Conservation (phyloP, 352 stramenopile species). For the Globisporangium nunn region DNA sequence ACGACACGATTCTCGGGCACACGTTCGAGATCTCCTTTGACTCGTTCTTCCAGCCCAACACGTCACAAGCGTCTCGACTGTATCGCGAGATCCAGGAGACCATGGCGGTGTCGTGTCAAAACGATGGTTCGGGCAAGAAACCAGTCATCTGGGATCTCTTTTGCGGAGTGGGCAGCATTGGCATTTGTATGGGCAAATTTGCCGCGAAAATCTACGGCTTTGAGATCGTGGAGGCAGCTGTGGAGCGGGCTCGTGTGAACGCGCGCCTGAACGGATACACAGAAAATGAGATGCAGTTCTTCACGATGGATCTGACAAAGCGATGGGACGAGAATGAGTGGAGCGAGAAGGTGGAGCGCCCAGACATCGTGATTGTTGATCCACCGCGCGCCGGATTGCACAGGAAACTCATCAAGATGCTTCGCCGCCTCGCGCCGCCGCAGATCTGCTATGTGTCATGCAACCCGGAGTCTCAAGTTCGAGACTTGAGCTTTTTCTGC, state of each 20-base stretch:
- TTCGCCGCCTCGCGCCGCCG: slow-evolving; percentile 30
- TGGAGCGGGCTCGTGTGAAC: slow-evolving; percentile 47
- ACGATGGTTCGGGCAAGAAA: slow-evolving; percentile 13
- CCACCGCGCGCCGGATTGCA: slow-evolving; percentile 62
- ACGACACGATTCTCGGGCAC: slow-evolving; percentile 57
- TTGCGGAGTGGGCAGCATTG: slow-evolving; percentile 73
- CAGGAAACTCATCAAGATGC: slow-evolving; percentile 53
- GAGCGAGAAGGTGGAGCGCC: slow-evolving; percentile 17
- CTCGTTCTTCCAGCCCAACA: slow-evolving; percentile 81
- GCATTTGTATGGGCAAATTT: slow-evolving; percentile 55
- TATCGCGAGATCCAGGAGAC: slow-evolving; percentile 48
- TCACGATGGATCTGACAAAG: slow-evolving; percentile 50
- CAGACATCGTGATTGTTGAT: slow-evolving; percentile 71
- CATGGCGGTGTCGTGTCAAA: slow-evolving; percentile 15
- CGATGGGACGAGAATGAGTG: slow-evolving; percentile 37
- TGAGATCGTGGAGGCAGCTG: slow-evolving; percentile 53
- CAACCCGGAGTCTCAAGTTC: slow-evolving; percentile 57
- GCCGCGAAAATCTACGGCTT: slow-evolving; percentile 52
- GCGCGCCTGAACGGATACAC: slow-evolving; percentile 52
- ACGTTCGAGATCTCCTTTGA: slow-evolving; percentile 61
- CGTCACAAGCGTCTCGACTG: slow-evolving; percentile 38
- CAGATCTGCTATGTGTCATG: slow-evolving; percentile 79
- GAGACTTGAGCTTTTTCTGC: slow-evolving; percentile 46
- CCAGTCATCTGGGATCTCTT: slow-evolving; percentile 77
- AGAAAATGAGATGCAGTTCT: slow-evolving; percentile 50